A percentile compares a stretch with the other conserved stretches of the same genome.
Evolutionary conservation across 441 rosid species (phyloP).

Genomic region (Dalechampia spathulata): DNA sequence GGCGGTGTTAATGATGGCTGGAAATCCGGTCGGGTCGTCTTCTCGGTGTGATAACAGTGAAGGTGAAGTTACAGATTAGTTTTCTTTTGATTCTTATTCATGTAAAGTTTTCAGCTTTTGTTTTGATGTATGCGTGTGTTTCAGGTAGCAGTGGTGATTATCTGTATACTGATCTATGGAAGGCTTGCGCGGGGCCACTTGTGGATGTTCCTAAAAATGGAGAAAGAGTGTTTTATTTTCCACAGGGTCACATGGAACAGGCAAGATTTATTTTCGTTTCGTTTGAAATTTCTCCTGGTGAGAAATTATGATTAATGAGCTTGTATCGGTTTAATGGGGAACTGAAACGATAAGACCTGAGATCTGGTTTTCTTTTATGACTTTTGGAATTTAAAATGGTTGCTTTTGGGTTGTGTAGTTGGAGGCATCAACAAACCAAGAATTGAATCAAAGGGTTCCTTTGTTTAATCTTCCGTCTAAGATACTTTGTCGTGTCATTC

Average conservation of each 20-base stretch:
- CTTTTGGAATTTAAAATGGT: conserved; percentile 3
- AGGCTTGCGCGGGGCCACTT: conserved; percentile 88
- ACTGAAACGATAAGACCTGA: too few relatives aligned
- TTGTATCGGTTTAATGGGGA: conserved; percentile 1
- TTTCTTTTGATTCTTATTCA: conserved; percentile 18
- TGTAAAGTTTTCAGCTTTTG: conserved; percentile 2
- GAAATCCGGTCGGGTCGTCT: conserved; percentile 40
- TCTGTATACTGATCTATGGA: conserved; percentile 79
- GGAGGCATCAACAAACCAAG: conserved; percentile 89
- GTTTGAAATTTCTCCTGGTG: too few relatives aligned
- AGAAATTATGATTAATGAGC: neutral
- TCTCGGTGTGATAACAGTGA: conserved; percentile 23
- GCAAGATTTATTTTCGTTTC: conserved; percentile 34
- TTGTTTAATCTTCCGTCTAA: conserved; percentile 63
- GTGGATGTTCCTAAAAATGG: conserved; percentile 69
- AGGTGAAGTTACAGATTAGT: conserved; percentile 25
- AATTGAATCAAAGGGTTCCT: conserved; percentile 55
- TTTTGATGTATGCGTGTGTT: conserved; percentile 11
- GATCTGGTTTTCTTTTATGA: neutral
- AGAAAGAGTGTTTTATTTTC: conserved; percentile 83
- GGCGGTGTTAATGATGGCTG: conserved; percentile 30
- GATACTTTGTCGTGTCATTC: conserved; percentile 78
- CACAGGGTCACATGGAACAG: conserved; percentile 97
- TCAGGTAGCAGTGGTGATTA: conserved; percentile 34
- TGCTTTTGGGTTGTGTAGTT: conserved; percentile 42